Base-by-base conservation (phyloP, 495 filamentous ascomycete genomes). In the Chaetomium fimeti region DNA sequence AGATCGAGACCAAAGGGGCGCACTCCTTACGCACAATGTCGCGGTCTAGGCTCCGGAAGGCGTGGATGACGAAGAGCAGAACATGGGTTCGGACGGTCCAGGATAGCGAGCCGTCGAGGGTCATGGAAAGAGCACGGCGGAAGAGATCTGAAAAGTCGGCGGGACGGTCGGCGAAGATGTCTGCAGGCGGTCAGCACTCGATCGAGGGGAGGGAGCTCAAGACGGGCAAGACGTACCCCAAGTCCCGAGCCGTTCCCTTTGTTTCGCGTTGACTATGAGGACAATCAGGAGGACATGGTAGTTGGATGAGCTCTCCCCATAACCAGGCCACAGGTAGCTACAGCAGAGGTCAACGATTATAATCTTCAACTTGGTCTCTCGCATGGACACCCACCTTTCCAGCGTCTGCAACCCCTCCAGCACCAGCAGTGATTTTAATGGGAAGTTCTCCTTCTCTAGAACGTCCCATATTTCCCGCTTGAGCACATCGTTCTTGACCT, bases 1-100 rank as follows among this genome's bases (percentile, higher is more conserved):
- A 89, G 68, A 99, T 96, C 0, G 91, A 92, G 48, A 99, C 93
- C 45, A 99, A 80, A 13, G 94, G 91, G 48, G 92, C 95, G 77
- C 93, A 97, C 79, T 99, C 93, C 72, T 96, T 98, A 54, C 94
- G 85, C 32, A 98, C 89, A 56, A 97, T 82, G 24, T 82, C 83
- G 76, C 88, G 96, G 69, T 99, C 94, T 20, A 98, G 84, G 25
- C 92, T 97, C 76, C 97, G 92, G 74, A 97, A 98, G 59, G 93
- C 91, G 67, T 87, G 85, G 60, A 96, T 92, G 62, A 97, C 84
- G 74, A 96, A 97, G 16, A 87, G 88, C 5, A 98, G 76, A 29
- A 98, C 83, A 25, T 94, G 86, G 2, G 89, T 88, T 60, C 91
- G 86, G 56, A 96, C 84, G 13, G 79, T 82, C 38, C 84, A 81